A percentile compares a stretch with the other conserved stretches of the same genome.
Conservation (phyloP, 441 rosid genomes). For the Syzygium syzygioides region DNA sequence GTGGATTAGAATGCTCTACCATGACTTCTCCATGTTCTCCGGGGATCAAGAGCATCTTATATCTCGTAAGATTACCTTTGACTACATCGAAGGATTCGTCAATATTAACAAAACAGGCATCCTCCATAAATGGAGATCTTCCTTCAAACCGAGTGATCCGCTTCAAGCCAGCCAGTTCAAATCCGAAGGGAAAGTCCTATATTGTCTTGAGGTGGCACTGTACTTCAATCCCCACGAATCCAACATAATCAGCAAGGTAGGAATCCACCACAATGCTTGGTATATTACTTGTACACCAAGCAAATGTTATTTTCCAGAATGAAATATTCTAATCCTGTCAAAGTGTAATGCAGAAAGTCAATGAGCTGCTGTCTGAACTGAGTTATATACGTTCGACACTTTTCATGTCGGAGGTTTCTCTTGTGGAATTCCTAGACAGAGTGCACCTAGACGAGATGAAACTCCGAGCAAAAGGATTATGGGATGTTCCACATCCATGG, state of each 20-base stretch:
- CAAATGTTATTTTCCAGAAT: background rate
- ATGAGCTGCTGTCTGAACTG: slow-evolving; percentile 51
- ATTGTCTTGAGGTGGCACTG: slow-evolving; percentile 83
- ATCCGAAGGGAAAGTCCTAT: slow-evolving; percentile 71
- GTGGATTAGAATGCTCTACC: slow-evolving; percentile 84
- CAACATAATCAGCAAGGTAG: slow-evolving; percentile 37
- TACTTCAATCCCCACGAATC: slow-evolving; percentile 53
- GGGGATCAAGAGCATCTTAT: slow-evolving; percentile 81
- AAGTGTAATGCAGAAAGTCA: slow-evolving; percentile 37
- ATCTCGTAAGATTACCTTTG: slow-evolving; percentile 46
- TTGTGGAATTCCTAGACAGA: slow-evolving; percentile 70
- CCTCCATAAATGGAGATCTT: slow-evolving; percentile 74
- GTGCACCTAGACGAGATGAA: slow-evolving; percentile 64
- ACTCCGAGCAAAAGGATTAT: slow-evolving; percentile 64
- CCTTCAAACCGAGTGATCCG: slow-evolving; percentile 69
- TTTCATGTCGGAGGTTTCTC: slow-evolving; percentile 57
- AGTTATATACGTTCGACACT: slow-evolving; percentile 64
- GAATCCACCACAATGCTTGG: background rate
- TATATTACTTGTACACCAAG: background rate
- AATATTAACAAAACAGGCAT: slow-evolving; percentile 70
- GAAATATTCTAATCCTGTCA: background rate
- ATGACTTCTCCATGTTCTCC: slow-evolving; percentile 68
- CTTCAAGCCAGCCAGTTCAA: slow-evolving; percentile 61
- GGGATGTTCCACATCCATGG: slow-evolving; percentile 99
- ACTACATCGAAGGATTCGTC: slow-evolving; percentile 89